Percentiles rank a stretch among this genome's conserved stretches.
phyloP scores from a whole-genome alignment of 2,329 filamentous ascomycete genomes.

The Colletotrichum godetiae region DNA sequence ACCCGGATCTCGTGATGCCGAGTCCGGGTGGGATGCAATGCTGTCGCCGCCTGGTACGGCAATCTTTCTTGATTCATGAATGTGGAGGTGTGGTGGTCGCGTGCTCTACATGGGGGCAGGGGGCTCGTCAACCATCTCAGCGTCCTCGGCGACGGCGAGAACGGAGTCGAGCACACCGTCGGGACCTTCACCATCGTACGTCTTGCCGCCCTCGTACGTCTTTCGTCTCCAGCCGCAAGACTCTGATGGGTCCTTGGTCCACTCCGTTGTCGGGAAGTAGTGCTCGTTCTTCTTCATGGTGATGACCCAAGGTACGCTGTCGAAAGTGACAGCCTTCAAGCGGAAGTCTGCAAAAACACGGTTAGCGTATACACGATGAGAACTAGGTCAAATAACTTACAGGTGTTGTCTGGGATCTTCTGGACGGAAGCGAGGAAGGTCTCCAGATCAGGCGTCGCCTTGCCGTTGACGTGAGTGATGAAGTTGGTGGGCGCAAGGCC shows the following conservation, averaged over 20 bases:
- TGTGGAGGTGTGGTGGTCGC: background rate
- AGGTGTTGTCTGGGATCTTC: conserved; percentile 95
- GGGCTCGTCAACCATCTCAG: conserved; percentile 52
- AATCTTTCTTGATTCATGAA: background rate
- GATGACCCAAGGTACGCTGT: conserved; percentile 98
- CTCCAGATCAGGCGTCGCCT: conserved; percentile 83
- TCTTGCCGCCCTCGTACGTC: conserved; percentile 68
- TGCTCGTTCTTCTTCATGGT: conserved; percentile 99
- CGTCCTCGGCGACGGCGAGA: conserved; percentile 51
- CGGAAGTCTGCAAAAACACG: conserved; percentile 77
- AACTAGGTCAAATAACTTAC: conserved; percentile 48
- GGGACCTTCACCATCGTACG: conserved; percentile 64
- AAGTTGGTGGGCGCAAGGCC: conserved; percentile 97
- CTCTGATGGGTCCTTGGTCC: conserved; percentile 71
- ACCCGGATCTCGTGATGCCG: background rate
- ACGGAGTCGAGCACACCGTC: conserved; percentile 59
- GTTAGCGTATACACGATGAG: conserved; percentile 31
- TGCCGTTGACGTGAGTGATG: conserved; percentile 94
- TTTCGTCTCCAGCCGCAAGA: conserved; percentile 72
- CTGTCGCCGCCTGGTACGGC: background rate
- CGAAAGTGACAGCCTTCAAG: conserved; percentile 96
- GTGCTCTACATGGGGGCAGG: conserved; percentile 6
- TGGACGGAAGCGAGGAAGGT: conserved; percentile 84
- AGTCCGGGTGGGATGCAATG: background rate
- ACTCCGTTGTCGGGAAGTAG: conserved; percentile 82